Base-by-base conservation (phyloP, 2,329 filamentous ascomycete genomes). In the Coniochaeta hoffmannii region DNA sequence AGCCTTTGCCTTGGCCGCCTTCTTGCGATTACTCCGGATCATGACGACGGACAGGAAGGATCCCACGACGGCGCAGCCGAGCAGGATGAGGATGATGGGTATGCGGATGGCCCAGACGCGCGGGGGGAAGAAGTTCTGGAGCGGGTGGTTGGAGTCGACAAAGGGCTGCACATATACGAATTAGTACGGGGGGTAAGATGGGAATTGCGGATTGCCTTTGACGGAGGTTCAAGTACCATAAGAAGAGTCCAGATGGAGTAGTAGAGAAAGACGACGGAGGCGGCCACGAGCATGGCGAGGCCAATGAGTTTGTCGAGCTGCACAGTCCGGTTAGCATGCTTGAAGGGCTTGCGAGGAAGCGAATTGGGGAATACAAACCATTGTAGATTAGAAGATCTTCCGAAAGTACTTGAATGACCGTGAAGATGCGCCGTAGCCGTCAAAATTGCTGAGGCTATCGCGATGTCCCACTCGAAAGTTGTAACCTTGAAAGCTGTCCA, bases 21-120 rank as follows among this genome's bases (percentile, higher is more conserved):
- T 97, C 85, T 97, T 97, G 72, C 88, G 82, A 80, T 97, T 97
- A 81, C 93, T 97, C 71, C 90, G 85, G 76, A 99, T 97, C 94
- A 99, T 99, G 68, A 99, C 93, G 69, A 96, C 86, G 66, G 89
- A 88, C 63, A 99, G 81, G 79, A 99, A 99, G 58, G 90, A 95
- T 61, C 94, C 94, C 59, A 99, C 93, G 58, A 99, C 91, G 57
- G 94, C 91, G 58, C 87, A 92, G 61, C 88, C 92, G 62, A 99
- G 80, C 50, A 99, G 85, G 60, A 97, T 87, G 63, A 99, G 86
- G 70, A 99, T 96, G 65, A 99, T 93, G 64, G 94, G 94, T 68
- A 99, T 94, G 71, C 94, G 92, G 70, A 99, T 96, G 58, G 94
- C 94, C 94, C 94, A 99, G 70, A 96, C 92, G 71, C 94, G 92